Base-by-base conservation (phyloP, 371 early-diverging fungal genomes). In the Syncephalastrum contaminatum region DNA sequence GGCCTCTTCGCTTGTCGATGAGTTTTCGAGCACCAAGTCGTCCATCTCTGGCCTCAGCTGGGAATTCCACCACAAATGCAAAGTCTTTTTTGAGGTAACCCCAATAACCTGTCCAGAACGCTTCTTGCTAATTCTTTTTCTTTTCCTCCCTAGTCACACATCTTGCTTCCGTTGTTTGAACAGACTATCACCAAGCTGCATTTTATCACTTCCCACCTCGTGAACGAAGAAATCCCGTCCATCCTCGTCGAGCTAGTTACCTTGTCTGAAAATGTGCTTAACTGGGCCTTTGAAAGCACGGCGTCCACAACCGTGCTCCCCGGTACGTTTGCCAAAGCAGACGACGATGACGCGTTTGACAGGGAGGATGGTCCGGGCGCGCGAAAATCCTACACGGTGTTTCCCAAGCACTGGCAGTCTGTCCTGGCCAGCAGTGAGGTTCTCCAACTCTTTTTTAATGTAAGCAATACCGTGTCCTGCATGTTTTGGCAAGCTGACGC, bases 1-100 rank as follows among this genome's bases (percentile, higher is more conserved):
- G 30, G 77, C 83, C 3, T 76, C 69, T 54, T 84, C 81, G 4
- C 63, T 87, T 13, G 63, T 86, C 1, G 86, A 86, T 62, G 87
- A 88, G 58, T 88, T 90, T 50, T 83, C 86, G 6, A 83, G 77
- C 24, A 76, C 78, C 6, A 83, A 82, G 58, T 73, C 86, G 0
- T 78, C 80, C 14, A 79, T 70, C 4, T 72, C 85, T 20, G 90
- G 90, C 7, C 60, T 90, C 21, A 80, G 82, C 14, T 84, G 83
- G 81, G 85, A 87, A 53, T 85, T 84, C 52, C 88, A 90, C 60
- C 69, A 85, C 60, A 80, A 80, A 41, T 83, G 83, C 50, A 84
- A 86, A 58, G 56, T 73, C 7, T 83, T 79, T 25, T 89, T 89
- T 59, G 88, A 88, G 68, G 78, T 72, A 43, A 66, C 60, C 24